Conservation (phyloP, 768 basidiomycete genomes). For the Amanita phalloides region DNA sequence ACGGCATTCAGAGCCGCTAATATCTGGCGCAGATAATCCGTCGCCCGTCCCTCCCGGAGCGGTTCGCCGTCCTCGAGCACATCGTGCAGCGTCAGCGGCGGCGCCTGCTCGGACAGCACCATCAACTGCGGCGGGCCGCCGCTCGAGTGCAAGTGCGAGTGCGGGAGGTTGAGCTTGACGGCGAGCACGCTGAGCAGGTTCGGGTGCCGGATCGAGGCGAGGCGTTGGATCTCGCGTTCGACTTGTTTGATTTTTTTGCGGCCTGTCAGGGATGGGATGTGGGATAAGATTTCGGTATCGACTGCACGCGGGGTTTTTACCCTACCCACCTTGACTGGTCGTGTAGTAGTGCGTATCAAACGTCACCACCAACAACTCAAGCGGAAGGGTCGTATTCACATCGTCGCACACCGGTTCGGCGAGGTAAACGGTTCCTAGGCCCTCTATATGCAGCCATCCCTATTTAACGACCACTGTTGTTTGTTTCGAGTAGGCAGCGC, state of each 20-base stretch:
- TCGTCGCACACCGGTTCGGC: slow-evolving; percentile 72
- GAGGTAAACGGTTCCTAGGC: slow-evolving; percentile 55
- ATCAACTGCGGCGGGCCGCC: slow-evolving; percentile 41
- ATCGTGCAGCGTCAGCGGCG: slow-evolving; percentile 55
- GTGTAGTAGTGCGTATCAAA: slow-evolving; percentile 65
- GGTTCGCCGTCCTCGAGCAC: slow-evolving; percentile 67
- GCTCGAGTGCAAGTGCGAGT: slow-evolving; percentile 13
- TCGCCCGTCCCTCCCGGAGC: slow-evolving; percentile 63
- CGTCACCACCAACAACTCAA: slow-evolving; percentile 58
- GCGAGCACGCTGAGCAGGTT: slow-evolving; percentile 62
- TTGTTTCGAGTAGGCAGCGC: slow-evolving; percentile 9
- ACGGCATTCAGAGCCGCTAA: slow-evolving; percentile 58
- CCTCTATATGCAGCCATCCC: slow-evolving; percentile 25
- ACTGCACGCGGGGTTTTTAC: no score
- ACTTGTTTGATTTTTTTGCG: slow-evolving; percentile 61
- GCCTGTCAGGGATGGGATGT: slow-evolving; percentile 20
- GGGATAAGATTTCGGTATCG: not conserved
- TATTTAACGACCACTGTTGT: not conserved
- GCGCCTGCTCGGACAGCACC: slow-evolving; percentile 64
- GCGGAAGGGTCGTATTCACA: slow-evolving; percentile 37
- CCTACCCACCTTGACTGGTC: slow-evolving; percentile 39
- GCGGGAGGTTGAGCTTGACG: slow-evolving; percentile 48
- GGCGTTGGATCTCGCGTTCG: slow-evolving; percentile 52
- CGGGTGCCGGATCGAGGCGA: slow-evolving; percentile 47
- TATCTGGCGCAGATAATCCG: slow-evolving; percentile 71